phyloP scores from a whole-genome alignment of 2,329 filamentous ascomycete species.

The Trichoderma sp. region DNA sequence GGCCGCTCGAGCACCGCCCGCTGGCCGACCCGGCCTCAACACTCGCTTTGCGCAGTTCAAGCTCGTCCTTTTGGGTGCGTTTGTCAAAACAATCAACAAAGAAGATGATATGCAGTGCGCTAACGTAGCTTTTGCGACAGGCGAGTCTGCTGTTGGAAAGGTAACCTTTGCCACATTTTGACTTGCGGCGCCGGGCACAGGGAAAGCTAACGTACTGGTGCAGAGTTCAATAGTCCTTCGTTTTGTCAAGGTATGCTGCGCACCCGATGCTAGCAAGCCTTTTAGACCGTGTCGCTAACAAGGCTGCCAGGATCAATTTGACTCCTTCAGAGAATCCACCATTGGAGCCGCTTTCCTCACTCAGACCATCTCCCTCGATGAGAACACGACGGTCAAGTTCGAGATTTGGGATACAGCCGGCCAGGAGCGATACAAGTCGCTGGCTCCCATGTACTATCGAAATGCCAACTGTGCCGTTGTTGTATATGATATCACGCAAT shows the following conservation, averaged over 20 bases:
- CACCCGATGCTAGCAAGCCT: neutral
- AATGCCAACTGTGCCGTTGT: constrained; percentile 99
- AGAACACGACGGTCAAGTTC: constrained; percentile 98
- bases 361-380: constrained; percentile 97
- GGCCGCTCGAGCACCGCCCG: constrained; percentile 76
- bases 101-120: constrained; percentile 11
- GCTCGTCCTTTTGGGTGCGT: constrained; percentile 89
- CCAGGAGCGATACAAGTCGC: constrained; percentile 97
- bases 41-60: constrained; percentile 98
- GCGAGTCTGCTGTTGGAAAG: constrained; percentile 99
- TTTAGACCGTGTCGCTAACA: constrained; percentile 26
- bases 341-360: constrained; percentile 98
- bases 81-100: constrained; percentile 11
- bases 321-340: constrained; percentile 93
- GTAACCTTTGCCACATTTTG: constrained; percentile 47
- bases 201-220: constrained; percentile 4
- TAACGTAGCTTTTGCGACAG: constrained; percentile 50
- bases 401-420: constrained; percentile 99
- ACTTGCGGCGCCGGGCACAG: neutral
- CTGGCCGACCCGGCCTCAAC: constrained; percentile 65
- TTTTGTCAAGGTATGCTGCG: constrained; percentile 82
- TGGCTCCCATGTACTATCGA: constrained; percentile 99
- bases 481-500: constrained; percentile 99
- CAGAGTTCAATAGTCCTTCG: constrained; percentile 96
- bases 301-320: constrained; percentile 84